A percentile compares a stretch with the other conserved stretches of the same genome.
phyloP scores from a whole-genome alignment of 2,329 filamentous ascomycete species.

The Calonectria hongkongensis region DNA sequence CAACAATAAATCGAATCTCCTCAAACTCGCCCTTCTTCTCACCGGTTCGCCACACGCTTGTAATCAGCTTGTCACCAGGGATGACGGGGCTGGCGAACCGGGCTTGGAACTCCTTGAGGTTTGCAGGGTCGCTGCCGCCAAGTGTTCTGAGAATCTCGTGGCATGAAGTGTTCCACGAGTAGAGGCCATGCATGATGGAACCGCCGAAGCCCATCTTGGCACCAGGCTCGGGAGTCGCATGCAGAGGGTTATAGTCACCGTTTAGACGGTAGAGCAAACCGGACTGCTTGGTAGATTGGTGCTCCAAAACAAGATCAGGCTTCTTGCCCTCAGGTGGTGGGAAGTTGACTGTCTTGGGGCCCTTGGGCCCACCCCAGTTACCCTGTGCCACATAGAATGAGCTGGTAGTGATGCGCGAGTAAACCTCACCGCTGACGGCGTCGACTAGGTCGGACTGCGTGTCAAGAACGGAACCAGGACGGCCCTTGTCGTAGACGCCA shows the following conservation, averaged over 20 bases:
- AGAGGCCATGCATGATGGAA: slow-evolving; percentile 91
- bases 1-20: slow-evolving; percentile 87
- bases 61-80: slow-evolving; percentile 88
- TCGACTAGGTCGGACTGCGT: slow-evolving; percentile 84
- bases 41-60: slow-evolving; percentile 87
- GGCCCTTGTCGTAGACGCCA: slow-evolving; percentile 93
- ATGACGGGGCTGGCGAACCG: slow-evolving; percentile 90
- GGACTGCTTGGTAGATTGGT: slow-evolving; percentile 83
- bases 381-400: slow-evolving; percentile 88
- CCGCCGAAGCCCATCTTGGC: slow-evolving; percentile 94
- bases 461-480: slow-evolving; percentile 80
- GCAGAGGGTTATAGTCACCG: slow-evolving; percentile 95
- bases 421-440: slow-evolving; percentile 79
- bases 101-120: slow-evolving; percentile 91
- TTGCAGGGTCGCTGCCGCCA: slow-evolving; percentile 85
- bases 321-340: slow-evolving; percentile 84
- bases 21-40: slow-evolving; percentile 80
- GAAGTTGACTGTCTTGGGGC: slow-evolving; percentile 85
- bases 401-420: slow-evolving; percentile 80
- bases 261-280: slow-evolving; percentile 89
- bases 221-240: slow-evolving; percentile 90
- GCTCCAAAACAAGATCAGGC: slow-evolving; percentile 82
- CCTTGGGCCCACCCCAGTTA: slow-evolving; percentile 92
- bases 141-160: slow-evolving; percentile 84
- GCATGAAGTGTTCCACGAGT: slow-evolving; percentile 87